A percentile compares a stretch with the other conserved stretches of the same genome.
Evolutionary conservation across 306 rosid genomes (phyloP).

Genomic region (Vigna trinervia): DNA sequence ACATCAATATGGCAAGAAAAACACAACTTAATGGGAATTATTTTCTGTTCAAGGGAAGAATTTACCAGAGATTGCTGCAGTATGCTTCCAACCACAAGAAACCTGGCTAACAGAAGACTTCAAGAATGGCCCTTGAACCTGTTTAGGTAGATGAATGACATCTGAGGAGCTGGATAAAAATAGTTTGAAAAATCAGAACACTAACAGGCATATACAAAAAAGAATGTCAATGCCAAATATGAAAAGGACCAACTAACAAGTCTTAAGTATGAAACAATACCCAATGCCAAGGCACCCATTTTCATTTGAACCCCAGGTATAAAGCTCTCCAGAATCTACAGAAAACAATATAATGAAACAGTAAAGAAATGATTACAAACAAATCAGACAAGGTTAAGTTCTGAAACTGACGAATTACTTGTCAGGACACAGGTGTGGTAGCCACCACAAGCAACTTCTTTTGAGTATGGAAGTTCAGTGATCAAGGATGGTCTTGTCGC

Average conservation of each 20-base stretch:
- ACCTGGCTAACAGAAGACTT: slow-evolving; percentile 79
- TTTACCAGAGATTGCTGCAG: slow-evolving; percentile 88
- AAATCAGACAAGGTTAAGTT: slow-evolving; percentile 29
- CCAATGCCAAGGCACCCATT: slow-evolving; percentile 97
- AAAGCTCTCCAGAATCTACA: slow-evolving; percentile 77
- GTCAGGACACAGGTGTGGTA: slow-evolving; percentile 89
- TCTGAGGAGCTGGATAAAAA: slow-evolving; percentile 61
- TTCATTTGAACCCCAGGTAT: slow-evolving; percentile 98
- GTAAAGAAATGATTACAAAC: slow-evolving; percentile 29
- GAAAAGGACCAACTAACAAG: slow-evolving; percentile 32
- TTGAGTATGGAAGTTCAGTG: slow-evolving; percentile 67
- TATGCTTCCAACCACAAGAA: slow-evolving; percentile 99
- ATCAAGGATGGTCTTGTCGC: slow-evolving; percentile 62
- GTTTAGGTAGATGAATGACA: slow-evolving; percentile 76
- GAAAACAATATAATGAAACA: slow-evolving; percentile 38
- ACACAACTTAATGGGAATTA: neutral
- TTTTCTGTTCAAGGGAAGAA: slow-evolving; percentile 2
- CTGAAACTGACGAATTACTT: slow-evolving; percentile 64
- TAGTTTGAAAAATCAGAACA: slow-evolving; percentile 25
- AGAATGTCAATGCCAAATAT: slow-evolving; percentile 22
- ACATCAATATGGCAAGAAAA: slow-evolving; percentile 17
- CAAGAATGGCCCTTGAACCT: slow-evolving; percentile 80
- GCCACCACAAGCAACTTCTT: slow-evolving; percentile 94
- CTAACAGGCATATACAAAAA: slow-evolving; percentile 12
- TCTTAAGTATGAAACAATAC: slow-evolving; percentile 52